Evolutionary conservation across 352 stramenopile species (phyloP).

Genomic region (Globisporangium yorkense): DNA sequence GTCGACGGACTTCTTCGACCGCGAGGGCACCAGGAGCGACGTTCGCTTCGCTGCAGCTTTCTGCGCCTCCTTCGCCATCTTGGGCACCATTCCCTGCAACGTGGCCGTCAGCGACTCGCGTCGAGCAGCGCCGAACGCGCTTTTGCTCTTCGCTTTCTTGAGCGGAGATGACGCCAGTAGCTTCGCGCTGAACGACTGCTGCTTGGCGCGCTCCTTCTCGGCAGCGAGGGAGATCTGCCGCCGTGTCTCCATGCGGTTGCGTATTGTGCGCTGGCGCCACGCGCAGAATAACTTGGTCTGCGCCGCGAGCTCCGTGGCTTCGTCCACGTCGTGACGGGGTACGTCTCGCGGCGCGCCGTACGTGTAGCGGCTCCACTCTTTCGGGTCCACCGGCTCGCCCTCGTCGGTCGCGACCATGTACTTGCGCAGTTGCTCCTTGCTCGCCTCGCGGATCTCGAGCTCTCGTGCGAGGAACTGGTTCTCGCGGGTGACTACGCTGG

Average conservation of each 20-base stretch:
- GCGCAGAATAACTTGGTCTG: constrained; percentile 53
- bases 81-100: not conserved
- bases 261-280: constrained; percentile 37
- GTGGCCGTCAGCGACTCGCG: not conserved
- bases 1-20: not conserved
- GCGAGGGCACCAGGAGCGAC: not conserved
- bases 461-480: constrained; percentile 56
- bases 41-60: not conserved
- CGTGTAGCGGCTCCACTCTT: constrained; percentile 61
- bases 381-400: constrained; percentile 45
- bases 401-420: constrained; percentile 69
- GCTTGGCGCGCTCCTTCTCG: constrained; percentile 12
- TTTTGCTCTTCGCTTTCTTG: not conserved
- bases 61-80: not conserved
- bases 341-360: constrained; percentile 35
- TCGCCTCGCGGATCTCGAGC: constrained; percentile 46
- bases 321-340: constrained; percentile 39
- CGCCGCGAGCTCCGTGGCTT: constrained; percentile 36
- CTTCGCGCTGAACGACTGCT: not conserved
- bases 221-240: constrained; percentile 30
- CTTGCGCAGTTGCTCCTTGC: constrained; percentile 48
- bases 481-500: constrained; percentile 33
- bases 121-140: too few species aligned
- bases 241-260: constrained; percentile 28
- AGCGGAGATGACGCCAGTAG: not conserved